Conservation (phyloP, 23 red algal species). For the Porphyridium purpureum region DNA sequence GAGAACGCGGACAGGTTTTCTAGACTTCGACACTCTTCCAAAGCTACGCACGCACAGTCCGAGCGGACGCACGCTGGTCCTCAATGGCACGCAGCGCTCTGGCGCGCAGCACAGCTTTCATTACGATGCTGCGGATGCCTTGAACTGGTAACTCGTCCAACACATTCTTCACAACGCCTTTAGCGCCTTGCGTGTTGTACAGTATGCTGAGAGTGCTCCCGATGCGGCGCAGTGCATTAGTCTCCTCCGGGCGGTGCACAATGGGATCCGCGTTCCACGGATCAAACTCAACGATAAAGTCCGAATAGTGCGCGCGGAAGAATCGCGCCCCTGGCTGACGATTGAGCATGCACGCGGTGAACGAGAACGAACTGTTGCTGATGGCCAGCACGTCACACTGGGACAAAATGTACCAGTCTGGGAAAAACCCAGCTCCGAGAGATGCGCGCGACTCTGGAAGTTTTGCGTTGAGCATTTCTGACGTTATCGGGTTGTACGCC, state of each 20-base stretch:
- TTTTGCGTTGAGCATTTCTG: slow-evolving; percentile 35
- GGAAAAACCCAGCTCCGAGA: slow-evolving; percentile 87
- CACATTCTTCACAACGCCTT: slow-evolving; percentile 55
- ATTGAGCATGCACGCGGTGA: slow-evolving; percentile 90
- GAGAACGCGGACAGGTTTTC: too few species aligned
- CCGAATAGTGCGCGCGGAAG: slow-evolving; percentile 83
- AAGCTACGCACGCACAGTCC: too few species aligned
- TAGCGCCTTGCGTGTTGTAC: slow-evolving; percentile 78
- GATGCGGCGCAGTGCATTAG: slow-evolving; percentile 17
- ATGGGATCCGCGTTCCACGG: slow-evolving; percentile 91
- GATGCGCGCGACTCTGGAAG: slow-evolving; percentile 27
- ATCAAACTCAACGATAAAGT: slow-evolving; percentile 53
- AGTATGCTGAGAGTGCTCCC: slow-evolving; percentile 64
- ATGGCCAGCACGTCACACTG: slow-evolving; percentile 96
- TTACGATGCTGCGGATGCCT: slow-evolving; percentile 57
- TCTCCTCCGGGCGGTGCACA: slow-evolving; percentile 53
- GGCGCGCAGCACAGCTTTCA: slow-evolving; percentile 80
- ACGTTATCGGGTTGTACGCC: slow-evolving; percentile 64
- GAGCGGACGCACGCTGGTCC: too few species aligned
- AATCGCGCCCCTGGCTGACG: slow-evolving; percentile 39
- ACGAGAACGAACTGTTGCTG: slow-evolving; percentile 93
- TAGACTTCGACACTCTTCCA: too few species aligned
- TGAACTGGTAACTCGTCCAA: slow-evolving; percentile 87
- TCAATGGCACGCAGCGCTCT: too few species aligned
- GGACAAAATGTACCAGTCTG: slow-evolving; percentile 88